A percentile compares a stretch with the other conserved stretches of the same genome.
Evolutionary conservation across 306 rosid genomes (phyloP).

Genomic region (Castanea crenata): DNA sequence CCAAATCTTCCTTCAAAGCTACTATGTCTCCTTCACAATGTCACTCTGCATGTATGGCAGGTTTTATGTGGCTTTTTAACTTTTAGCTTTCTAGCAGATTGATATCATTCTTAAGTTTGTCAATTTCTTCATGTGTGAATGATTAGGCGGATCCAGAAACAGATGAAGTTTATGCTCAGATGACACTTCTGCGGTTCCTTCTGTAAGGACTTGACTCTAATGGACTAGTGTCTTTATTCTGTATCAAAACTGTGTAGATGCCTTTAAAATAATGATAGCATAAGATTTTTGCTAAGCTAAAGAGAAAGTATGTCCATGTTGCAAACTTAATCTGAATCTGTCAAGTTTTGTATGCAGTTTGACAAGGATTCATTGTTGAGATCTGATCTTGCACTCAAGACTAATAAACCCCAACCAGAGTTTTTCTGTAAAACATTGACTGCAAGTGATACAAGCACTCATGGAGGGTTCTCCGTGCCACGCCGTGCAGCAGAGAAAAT

Average conservation of each 20-base stretch:
- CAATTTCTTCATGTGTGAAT: neutral
- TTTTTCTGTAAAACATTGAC: conserved; percentile 94
- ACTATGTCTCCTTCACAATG: conserved; percentile 73
- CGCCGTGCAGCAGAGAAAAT: conserved; percentile 99
- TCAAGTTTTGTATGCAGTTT: conserved; percentile 39
- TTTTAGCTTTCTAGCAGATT: neutral
- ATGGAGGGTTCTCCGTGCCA: conserved; percentile 97
- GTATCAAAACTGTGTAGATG: neutral
- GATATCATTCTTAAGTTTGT: neutral
- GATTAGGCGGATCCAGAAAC: conserved; percentile 92
- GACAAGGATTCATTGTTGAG: conserved; percentile 83
- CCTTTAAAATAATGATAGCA: neutral
- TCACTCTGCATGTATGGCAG: conserved; percentile 75
- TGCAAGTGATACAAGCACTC: conserved; percentile 97
- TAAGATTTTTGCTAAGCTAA: neutral
- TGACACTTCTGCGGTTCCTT: conserved; percentile 79
- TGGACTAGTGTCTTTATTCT: neutral
- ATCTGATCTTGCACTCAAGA: conserved; percentile 88
- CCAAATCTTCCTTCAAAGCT: conserved; percentile 84
- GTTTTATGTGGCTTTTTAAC: neutral
- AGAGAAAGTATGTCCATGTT: neutral
- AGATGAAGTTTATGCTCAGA: conserved; percentile 91
- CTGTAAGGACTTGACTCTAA: conserved; percentile 47
- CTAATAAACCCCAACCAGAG: conserved; percentile 74
- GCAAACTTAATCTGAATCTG: conserved; percentile 8